A percentile compares a stretch with the other conserved stretches of the same genome.
phyloP scores from a whole-genome alignment of 495 filamentous ascomycete genomes.

The Penicillium tannophilum region DNA sequence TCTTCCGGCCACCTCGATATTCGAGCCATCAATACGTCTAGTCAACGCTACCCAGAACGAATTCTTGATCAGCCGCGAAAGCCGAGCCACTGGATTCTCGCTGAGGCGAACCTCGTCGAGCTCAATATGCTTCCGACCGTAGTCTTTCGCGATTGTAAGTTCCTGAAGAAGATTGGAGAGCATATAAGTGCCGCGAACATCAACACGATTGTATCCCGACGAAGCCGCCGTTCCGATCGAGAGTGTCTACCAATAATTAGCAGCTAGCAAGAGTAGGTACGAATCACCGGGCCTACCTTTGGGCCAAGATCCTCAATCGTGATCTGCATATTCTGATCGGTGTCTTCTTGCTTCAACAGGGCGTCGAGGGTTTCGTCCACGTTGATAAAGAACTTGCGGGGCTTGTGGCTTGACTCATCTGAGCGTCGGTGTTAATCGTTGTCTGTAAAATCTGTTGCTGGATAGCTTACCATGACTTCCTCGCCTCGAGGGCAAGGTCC shows the following conservation, averaged over 20 bases:
- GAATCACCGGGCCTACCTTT: constrained; percentile 59
- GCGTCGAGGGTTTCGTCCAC: constrained; percentile 74
- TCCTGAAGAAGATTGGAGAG: constrained; percentile 94
- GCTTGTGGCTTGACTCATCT: constrained; percentile 54
- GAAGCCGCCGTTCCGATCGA: constrained; percentile 84
- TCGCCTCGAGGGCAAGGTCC: constrained; percentile 39
- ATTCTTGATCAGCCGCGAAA: constrained; percentile 80
- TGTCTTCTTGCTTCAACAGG: constrained; percentile 81
- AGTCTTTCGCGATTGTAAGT: constrained; percentile 83
- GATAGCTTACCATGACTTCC: constrained; percentile 50
- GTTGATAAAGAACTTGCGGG: constrained; percentile 73
- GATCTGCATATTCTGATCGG: constrained; percentile 89
- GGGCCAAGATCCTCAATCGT: constrained; percentile 94
- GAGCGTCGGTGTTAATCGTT: constrained; percentile 14
- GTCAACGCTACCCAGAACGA: constrained; percentile 91
- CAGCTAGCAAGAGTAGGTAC: background rate
- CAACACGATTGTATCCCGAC: constrained; percentile 76
- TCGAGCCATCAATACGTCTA: constrained; percentile 81
- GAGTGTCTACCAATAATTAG: constrained; percentile 56
- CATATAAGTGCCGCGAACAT: constrained; percentile 93
- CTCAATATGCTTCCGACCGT: constrained; percentile 79
- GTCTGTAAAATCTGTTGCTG: background rate
- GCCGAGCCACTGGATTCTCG: constrained; percentile 87
- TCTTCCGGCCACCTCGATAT: constrained; percentile 78
- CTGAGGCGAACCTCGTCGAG: constrained; percentile 85